Base-by-base conservation (phyloP, 331 rosid species). In the Erythrophleum ivorense region DNA sequence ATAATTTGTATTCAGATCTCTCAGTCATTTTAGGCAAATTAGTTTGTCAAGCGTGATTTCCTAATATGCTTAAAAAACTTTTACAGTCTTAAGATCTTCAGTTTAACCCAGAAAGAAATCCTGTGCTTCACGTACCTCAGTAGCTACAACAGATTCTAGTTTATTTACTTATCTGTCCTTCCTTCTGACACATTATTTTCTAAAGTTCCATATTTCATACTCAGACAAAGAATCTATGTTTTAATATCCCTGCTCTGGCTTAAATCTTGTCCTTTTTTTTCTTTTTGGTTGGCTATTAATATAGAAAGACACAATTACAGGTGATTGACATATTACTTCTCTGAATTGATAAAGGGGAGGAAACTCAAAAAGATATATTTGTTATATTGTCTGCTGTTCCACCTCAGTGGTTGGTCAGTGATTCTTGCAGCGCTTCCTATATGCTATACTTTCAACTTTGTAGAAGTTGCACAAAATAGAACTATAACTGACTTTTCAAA, bases 381-480 rank as follows among this genome's bases (percentile, higher is more conserved):
- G 38, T 12, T 31, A 62, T 62, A 62, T 10, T 31, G 18, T 45
- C 50, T 70, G 58, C 50, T 46, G 9, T 53, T 55, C 83, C 10
- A 72, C 48, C 46, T 49, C 15, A 31, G 41, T 16, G 75, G 70
- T 53, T 52, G 52, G 9, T 50, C 75, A 74, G 34, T 54, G 48
- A 54, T 53, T 64, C 24, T 46, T 24, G 49, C 59, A 76, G 46
- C 38, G 8, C 52, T 71, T 33, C 33, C 52, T 63, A 66, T 52
- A 21, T 52, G 29, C 24, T 55, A 77, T 63, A 71, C 58, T 24
- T 77, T 71, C 43, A 66, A 54, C 53, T 78, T 64, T 45, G 63
- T 45, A 78, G 68, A 78, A 65, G 55, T 33, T 31, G 60, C 75
- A 78, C 34, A 54, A 9, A 75, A 34, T 62, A 77, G 43, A 50